Conservation (phyloP, 31 red algal genomes). For the Asparagopsis taxiformis region DNA sequence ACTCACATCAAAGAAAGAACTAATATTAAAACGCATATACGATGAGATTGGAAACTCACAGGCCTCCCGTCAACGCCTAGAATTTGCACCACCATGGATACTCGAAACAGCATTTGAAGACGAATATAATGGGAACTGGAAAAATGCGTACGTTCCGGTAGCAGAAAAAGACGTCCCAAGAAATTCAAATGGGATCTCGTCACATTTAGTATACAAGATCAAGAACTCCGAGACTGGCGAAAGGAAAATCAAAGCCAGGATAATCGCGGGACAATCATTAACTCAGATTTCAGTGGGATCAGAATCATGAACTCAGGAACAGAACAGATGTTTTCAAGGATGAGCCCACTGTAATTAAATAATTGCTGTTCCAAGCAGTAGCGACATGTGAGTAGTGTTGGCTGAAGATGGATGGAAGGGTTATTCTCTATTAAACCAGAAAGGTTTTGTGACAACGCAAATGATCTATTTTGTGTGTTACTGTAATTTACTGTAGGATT, state of each 20-base stretch:
- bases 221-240: neutral
- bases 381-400: too few relatives aligned
- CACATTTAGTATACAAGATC: conserved; percentile 21
- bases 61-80: neutral
- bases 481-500: too few relatives aligned
- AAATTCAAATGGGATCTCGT: neutral
- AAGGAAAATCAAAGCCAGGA: conserved; percentile 6
- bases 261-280: neutral
- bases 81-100: conserved; percentile 11
- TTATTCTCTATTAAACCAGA: too few relatives aligned
- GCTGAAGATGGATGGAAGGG: too few relatives aligned
- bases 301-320: too few relatives aligned
- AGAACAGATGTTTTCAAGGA: too few relatives aligned
- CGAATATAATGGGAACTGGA: neutral
- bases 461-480: too few relatives aligned
- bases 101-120: neutral
- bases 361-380: too few relatives aligned
- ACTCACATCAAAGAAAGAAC: neutral
- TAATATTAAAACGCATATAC: neutral
- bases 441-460: too few relatives aligned
- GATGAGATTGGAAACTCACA: neutral
- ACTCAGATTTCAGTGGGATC: too few relatives aligned
- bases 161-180: neutral
- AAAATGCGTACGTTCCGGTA: neutral
- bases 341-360: too few relatives aligned